Base-by-base conservation (phyloP, 805 yeast species). In the Alloascoidea hylecoeti region DNA sequence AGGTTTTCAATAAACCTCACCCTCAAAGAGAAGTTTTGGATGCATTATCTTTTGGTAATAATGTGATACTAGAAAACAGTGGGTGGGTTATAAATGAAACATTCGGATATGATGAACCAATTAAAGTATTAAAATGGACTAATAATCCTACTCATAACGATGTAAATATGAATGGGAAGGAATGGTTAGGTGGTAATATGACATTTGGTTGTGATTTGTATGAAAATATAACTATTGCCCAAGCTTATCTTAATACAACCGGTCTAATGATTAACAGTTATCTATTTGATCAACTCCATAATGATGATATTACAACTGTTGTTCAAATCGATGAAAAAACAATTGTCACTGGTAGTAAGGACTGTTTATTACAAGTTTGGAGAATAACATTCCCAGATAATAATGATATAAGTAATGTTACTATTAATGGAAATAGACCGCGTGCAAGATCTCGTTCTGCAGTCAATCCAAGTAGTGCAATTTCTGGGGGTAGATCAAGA, bases 1-100 rank as follows among this genome's bases (percentile, higher is more conserved):
- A 79, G 46, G 58, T 86, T 6, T 83, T 86, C 47, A 61, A 58
- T 14, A 68, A 67, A 38, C 78, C 86, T 0, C 95, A 85, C 53
- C 78, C 80, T 1, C 44, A 50, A 17, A 62, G 66, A 39, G 70
- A 61, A 2, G n/a, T n/a, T n/a, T n/a, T n/a, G n/a, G n/a, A n/a
- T n/a, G n/a, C n/a, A n/a, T n/a, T n/a, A n/a, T n/a, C n/a, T n/a
- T n/a, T n/a, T n/a, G n/a, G n/a, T n/a, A n/a, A n/a, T n/a, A n/a
- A n/a, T n/a, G n/a, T n/a, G n/a, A 55, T 57, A 0, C 45, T 59
- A 16, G 36, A 13, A n/a, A n/a, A 41, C 3, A 38, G 9, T 33
- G 5, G 17, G 23, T 16, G 37, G 39, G 4, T 33, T 34, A 3
- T 38, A 19, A 23, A 37, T 33, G 17, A 41, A 41, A 9, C 39